phyloP scores from a whole-genome alignment of 2,329 filamentous ascomycete genomes.

The Penicillium sp. region DNA sequence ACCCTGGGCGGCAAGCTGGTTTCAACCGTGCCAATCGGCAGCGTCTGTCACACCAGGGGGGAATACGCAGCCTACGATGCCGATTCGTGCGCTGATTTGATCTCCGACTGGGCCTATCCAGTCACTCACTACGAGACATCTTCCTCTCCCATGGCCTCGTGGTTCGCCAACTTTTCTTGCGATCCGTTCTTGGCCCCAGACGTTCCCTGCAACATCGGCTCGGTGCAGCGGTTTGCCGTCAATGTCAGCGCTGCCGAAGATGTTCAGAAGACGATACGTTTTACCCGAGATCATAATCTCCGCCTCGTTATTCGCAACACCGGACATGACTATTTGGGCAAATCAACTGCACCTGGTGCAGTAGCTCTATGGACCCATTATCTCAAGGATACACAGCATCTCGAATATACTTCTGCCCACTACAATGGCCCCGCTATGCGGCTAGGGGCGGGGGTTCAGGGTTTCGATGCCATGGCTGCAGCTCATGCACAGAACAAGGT shows the following conservation, averaged over 20 bases:
- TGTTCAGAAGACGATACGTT: slow-evolving; percentile 3
- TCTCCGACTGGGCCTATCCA: slow-evolving; percentile 43
- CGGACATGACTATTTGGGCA: slow-evolving; percentile 46
- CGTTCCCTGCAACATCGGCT: slow-evolving; percentile 7
- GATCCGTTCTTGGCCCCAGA: slow-evolving; percentile 33
- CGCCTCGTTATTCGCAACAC: slow-evolving; percentile 42
- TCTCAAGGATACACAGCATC: slow-evolving; percentile 34
- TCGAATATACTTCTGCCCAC: slow-evolving; percentile 6
- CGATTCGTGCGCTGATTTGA: slow-evolving; percentile 39
- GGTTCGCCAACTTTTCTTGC: slow-evolving; percentile 35
- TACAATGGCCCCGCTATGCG: slow-evolving; percentile 12
- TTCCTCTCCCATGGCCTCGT: slow-evolving; percentile 35
- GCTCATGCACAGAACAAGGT: slow-evolving; percentile 4
- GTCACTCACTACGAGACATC: slow-evolving; percentile 10
- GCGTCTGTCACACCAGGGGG: slow-evolving; percentile 48
- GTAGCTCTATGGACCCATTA: slow-evolving; percentile 44
- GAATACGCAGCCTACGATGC: slow-evolving; percentile 38
- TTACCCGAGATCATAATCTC: slow-evolving; percentile 20
- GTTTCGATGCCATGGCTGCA: slow-evolving; percentile 7
- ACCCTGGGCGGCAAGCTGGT: slow-evolving; percentile 51
- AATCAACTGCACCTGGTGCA: slow-evolving; percentile 32
- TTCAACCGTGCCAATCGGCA: slow-evolving; percentile 50
- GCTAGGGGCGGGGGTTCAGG: slow-evolving; percentile 14
- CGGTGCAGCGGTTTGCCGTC: slow-evolving; percentile 11
- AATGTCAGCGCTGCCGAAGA: slow-evolving; percentile 9